Evolutionary conservation across 2,329 filamentous ascomycete species (phyloP), one percentile per base, ranked within the genome.

Genomic region (Hypomyces perniciosus): DNA sequence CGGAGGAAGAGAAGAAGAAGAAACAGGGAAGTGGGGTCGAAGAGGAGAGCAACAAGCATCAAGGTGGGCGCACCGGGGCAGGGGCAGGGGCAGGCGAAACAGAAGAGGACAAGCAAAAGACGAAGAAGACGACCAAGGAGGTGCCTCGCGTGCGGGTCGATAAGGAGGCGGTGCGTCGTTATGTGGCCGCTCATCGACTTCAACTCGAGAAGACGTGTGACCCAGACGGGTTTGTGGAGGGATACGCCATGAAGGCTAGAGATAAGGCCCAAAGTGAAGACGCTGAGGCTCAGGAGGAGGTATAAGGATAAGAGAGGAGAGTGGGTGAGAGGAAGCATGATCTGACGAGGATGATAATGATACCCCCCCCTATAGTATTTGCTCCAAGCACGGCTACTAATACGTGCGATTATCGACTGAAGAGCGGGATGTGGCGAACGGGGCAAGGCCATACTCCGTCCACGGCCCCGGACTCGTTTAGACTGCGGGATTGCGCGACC

Each of bases 151-250:
- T 84, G 30, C 70, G 67, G 28, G 62, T 84, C 51, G 76, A 79
- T 52, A 80, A 77, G 64, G 69, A 73, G 33, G 74, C 72, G 3
- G 71, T 95, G 5, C 74, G 83, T 59, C 76, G 76, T 38, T 95
- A 88, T 83, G 80, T 85, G 8, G 72, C 76, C 44, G 71, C 68
- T 50, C 78, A 90, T 60, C 71, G 73, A 41, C 79, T 91, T 51
- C 77, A 76, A 46, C 64, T 92, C 46, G 77, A 80, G 48, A 78
- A 77, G 60, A 77, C 84, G 1, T 88, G 93, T 47, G 85, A 88
- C 65, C 79, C 84, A 5, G 78, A 83, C 1, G 90, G 88, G 1
- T 96, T 96, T 58, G 68, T 85, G 6, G 81, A 85, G 55, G 78
- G 81, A 48, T 87, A 86, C 66, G 81, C 80, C 9, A 68, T 77